Conservation (phyloP, 1,284 basidiomycete species). For the Trametes sp. region DNA sequence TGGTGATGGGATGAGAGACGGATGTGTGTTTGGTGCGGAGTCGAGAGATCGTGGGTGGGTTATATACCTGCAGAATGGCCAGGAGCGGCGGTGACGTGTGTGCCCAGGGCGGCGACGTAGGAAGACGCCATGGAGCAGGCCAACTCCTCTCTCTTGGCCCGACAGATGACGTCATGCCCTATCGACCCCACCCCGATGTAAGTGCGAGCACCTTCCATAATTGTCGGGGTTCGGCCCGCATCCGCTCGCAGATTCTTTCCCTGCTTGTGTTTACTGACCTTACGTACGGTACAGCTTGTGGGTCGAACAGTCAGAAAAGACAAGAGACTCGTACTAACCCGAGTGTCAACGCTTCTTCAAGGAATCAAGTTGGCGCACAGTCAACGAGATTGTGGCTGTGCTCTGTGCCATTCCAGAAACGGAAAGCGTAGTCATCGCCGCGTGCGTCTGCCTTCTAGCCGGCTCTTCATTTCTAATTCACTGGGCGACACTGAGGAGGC, state of each 20-base stretch:
- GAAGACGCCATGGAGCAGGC: constrained; percentile 1
- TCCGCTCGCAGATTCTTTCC: too few relatives aligned
- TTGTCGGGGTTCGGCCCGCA: neutral
- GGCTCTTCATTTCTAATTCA: too few relatives aligned
- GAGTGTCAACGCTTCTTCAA: too few relatives aligned
- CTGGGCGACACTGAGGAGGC: too few relatives aligned
- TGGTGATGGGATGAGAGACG: neutral
- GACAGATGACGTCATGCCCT: constrained; percentile 13
- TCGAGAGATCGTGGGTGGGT: neutral
- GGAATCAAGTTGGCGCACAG: too few relatives aligned
- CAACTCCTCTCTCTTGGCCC: constrained; percentile 7
- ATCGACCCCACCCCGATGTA: constrained; percentile 7
- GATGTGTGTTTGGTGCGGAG: neutral
- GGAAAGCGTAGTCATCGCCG: too few relatives aligned
- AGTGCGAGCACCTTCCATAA: constrained; percentile 10
- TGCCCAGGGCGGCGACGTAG: neutral
- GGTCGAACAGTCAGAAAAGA: too few relatives aligned
- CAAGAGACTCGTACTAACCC: too few relatives aligned
- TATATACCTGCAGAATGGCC: neutral
- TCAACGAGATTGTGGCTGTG: too few relatives aligned
- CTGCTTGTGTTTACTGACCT: neutral
- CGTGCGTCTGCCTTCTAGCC: too few relatives aligned
- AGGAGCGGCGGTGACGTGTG: neutral
- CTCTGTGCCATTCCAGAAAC: too few relatives aligned
- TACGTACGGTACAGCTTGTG: neutral